A percentile compares a stretch with the other conserved stretches of the same genome.
These are phyloP conservation scores for Wickerhamiella siamensis DNA, from an alignment of 805 yeast genomes.

Conservation along the genomic window DNA sequence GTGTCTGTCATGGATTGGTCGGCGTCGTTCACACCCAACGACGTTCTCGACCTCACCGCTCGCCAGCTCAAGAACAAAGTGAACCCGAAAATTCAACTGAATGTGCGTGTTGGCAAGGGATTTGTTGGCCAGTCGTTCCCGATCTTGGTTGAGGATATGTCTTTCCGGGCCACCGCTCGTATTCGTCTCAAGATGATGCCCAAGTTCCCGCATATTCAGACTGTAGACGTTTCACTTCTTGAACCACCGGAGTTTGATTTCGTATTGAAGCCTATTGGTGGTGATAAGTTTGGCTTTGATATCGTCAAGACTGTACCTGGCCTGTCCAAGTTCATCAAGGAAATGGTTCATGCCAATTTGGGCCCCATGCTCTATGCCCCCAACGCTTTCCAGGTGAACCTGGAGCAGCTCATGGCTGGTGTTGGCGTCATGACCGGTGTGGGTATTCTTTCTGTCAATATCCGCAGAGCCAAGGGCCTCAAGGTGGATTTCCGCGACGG, in stretches of 20 bases:
- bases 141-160: slow-evolving; percentile 60
- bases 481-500: slow-evolving; percentile 56
- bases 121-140: slow-evolving; percentile 50
- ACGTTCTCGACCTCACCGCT: slow-evolving; percentile 65
- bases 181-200: slow-evolving; percentile 81
- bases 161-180: slow-evolving; percentile 62
- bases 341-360: slow-evolving; percentile 68
- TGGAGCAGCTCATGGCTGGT: slow-evolving; percentile 82
- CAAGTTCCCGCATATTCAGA: slow-evolving; percentile 84
- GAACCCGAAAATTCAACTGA: slow-evolving; percentile 66
- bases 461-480: slow-evolving; percentile 53
- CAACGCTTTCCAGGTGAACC: slow-evolving; percentile 80
- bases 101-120: slow-evolving; percentile 68
- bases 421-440: slow-evolving; percentile 63
- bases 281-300: slow-evolving; percentile 77
- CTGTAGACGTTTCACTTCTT: slow-evolving; percentile 69
- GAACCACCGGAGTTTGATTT: slow-evolving; percentile 87
- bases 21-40: slow-evolving; percentile 83
- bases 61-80: slow-evolving; percentile 76
- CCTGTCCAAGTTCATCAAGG: slow-evolving; percentile 62
- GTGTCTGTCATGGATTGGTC: slow-evolving; percentile 98
- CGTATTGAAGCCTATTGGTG: slow-evolving; percentile 63
- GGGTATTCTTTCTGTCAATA: slow-evolving; percentile 66
- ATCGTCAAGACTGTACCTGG: slow-evolving; percentile 71
- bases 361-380: slow-evolving; percentile 87